Conservation (phyloP, 805 yeast species). For the Limtongozyma cylindracea region DNA sequence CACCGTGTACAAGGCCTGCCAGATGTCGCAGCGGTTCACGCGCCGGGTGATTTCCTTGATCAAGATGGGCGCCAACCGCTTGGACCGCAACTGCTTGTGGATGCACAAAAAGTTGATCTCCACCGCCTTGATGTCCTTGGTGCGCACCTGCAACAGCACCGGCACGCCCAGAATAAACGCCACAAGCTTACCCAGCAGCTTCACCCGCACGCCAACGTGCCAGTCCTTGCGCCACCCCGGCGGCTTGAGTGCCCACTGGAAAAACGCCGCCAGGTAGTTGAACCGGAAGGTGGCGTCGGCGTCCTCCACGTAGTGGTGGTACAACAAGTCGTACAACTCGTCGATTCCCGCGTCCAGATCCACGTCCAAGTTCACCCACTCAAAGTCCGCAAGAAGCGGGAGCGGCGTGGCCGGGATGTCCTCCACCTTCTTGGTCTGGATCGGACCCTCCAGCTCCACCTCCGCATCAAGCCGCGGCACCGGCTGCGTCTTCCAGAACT, state of each 20-base stretch:
- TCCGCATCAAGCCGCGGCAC: conserved; percentile 56
- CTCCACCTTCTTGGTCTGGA: conserved; percentile 45
- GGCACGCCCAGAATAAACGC: conserved; percentile 92
- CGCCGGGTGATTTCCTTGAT: conserved; percentile 89
- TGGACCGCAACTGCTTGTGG: conserved; percentile 82
- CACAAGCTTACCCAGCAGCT: conserved; percentile 47
- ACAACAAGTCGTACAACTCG: conserved; percentile 58
- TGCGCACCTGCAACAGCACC: conserved; percentile 27
- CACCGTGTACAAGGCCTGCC: conserved; percentile 94
- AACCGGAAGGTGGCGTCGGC: conserved; percentile 80
- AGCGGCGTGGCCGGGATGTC: conserved; percentile 52
- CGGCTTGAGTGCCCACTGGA: conserved; percentile 81
- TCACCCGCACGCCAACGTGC: conserved; percentile 86
- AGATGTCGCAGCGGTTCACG: conserved; percentile 58
- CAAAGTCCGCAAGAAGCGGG: conserved; percentile 55
- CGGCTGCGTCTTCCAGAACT: conserved; percentile 97
- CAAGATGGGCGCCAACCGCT: conserved; percentile 81
- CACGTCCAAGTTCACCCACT: conserved; percentile 65
- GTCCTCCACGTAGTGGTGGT: conserved; percentile 89
- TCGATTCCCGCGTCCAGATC: conserved; percentile 26
- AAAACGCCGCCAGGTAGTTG: conserved; percentile 60
- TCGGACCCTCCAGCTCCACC: conserved; percentile 54
- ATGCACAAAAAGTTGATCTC: conserved; percentile 89
- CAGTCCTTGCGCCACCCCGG: conserved; percentile 85
- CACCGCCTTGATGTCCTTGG: conserved; percentile 27